Evolutionary conservation across 148 eudicot genomes (phyloP).

Genomic region (Vaccinium vitisidaea): DNA sequence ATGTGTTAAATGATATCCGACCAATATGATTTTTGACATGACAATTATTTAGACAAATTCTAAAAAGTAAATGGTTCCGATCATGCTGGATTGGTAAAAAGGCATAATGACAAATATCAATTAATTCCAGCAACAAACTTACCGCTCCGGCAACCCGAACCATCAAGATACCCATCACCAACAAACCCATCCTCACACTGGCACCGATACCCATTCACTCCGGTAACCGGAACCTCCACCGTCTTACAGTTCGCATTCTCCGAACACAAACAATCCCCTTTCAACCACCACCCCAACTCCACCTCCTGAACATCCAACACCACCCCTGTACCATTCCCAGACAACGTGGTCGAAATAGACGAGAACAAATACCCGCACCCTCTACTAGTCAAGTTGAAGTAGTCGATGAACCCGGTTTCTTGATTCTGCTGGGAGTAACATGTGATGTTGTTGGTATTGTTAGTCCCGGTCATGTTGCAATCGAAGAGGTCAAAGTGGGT

Average conservation of each 20-base stretch:
- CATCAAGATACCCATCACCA: slow-evolving; percentile 44
- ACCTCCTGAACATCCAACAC: slow-evolving; percentile 42
- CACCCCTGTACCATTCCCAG: slow-evolving; percentile 26
- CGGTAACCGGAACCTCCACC: slow-evolving; percentile 23
- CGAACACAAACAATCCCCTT: slow-evolving; percentile 38
- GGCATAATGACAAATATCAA: not conserved
- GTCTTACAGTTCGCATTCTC: slow-evolving; percentile 25
- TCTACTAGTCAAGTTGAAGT: slow-evolving; percentile 20
- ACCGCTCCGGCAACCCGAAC: slow-evolving; percentile 54
- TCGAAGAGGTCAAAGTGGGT: slow-evolving; percentile 37
- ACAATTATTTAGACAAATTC: too few relatives aligned
- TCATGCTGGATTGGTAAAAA: not conserved
- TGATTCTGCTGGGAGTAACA: slow-evolving; percentile 27
- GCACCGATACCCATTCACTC: slow-evolving; percentile 34
- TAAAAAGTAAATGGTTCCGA: not conserved
- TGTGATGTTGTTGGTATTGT: slow-evolving; percentile 1
- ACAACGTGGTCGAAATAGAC: slow-evolving; percentile 27
- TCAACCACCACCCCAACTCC: slow-evolving; percentile 51
- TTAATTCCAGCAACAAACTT: not conserved
- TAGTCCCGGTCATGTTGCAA: slow-evolving; percentile 14
- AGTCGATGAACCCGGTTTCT: slow-evolving; percentile 25
- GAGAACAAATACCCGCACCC: slow-evolving; percentile 35
- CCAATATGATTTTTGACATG: too few relatives aligned
- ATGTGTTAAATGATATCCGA: too few relatives aligned
- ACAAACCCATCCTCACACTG: slow-evolving; percentile 35